phyloP scores from a whole-genome alignment of 805 yeast species.

The Candida easanensis region DNA sequence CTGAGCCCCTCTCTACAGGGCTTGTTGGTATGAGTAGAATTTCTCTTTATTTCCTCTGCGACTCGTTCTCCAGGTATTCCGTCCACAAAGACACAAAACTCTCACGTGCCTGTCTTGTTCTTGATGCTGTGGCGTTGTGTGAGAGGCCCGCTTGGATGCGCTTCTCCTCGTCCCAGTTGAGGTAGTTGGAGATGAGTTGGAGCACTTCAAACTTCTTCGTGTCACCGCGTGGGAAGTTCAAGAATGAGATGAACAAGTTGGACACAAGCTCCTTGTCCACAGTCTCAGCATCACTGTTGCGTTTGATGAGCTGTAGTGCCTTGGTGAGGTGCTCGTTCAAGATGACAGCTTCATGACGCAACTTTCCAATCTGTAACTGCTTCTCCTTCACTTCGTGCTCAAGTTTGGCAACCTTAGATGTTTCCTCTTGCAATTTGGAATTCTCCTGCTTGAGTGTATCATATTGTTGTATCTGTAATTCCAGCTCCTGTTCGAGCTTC shows the following conservation, averaged over 20 bases:
- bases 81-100: slow-evolving; percentile 78
- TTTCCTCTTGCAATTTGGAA: slow-evolving; percentile 21
- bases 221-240: slow-evolving; percentile 88
- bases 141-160: slow-evolving; percentile 72
- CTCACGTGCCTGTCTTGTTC: slow-evolving; percentile 28
- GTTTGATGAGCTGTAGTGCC: slow-evolving; percentile 79
- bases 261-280: slow-evolving; percentile 89
- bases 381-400: slow-evolving; percentile 64
- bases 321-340: slow-evolving; percentile 94
- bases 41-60: background rate
- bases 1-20: background rate
- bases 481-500: slow-evolving; percentile 25
- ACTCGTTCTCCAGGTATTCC: slow-evolving; percentile 70
- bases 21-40: background rate
- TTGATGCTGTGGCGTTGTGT: slow-evolving; percentile 29
- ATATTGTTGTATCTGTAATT: slow-evolving; percentile 26
- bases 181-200: slow-evolving; percentile 73
- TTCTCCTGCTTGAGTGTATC: slow-evolving; percentile 27
- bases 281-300: slow-evolving; percentile 67
- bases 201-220: slow-evolving; percentile 92
- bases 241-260: slow-evolving; percentile 79
- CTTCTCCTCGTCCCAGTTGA: slow-evolving; percentile 86
- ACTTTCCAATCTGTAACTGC: slow-evolving; percentile 79
- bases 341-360: slow-evolving; percentile 91
- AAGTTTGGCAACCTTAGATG: slow-evolving; percentile 31